phyloP scores from a whole-genome alignment of 2,329 filamentous ascomycete species.

The Pleurostoma richardsiae region DNA sequence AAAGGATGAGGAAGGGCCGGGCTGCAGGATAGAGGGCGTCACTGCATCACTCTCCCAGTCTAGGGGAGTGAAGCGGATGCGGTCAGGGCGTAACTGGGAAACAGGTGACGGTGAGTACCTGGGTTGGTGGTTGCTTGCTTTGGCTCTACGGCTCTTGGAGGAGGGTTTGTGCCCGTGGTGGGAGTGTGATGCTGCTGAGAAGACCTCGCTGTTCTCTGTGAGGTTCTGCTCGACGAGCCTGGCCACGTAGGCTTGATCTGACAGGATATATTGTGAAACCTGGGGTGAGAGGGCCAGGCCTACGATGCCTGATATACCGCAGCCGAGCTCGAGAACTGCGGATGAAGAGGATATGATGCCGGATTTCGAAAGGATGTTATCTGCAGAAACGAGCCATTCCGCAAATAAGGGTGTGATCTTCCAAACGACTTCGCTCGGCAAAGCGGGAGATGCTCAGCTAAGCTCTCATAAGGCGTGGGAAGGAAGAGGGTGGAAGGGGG shows the following conservation, averaged over 20 bases:
- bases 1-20: constrained; percentile 39
- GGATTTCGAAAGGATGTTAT: constrained; percentile 56
- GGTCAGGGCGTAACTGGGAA: constrained; percentile 10
- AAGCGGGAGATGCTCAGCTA: neutral
- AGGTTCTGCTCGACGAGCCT: constrained; percentile 75
- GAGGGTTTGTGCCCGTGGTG: neutral
- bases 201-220: constrained; percentile 44
- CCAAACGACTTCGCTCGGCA: constrained; percentile 65
- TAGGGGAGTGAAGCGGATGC: constrained; percentile 55
- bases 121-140: neutral
- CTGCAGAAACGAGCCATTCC: constrained; percentile 64
- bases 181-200: constrained; percentile 4
- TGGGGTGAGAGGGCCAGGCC: constrained; percentile 61
- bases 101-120: constrained; percentile 1
- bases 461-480: neutral
- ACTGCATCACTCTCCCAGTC: constrained; percentile 78
- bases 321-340: constrained; percentile 75
- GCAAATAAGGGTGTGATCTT: constrained; percentile 82
- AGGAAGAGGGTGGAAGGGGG: neutral
- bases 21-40: constrained; percentile 29
- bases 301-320: constrained; percentile 78
- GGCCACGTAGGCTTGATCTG: constrained; percentile 83
- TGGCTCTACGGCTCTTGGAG: constrained; percentile 2
- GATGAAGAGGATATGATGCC: constrained; percentile 47
- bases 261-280: constrained; percentile 67